Evolutionary conservation across 1,284 basidiomycete genomes (phyloP).

Genomic region (Pseudozyma pruni): DNA sequence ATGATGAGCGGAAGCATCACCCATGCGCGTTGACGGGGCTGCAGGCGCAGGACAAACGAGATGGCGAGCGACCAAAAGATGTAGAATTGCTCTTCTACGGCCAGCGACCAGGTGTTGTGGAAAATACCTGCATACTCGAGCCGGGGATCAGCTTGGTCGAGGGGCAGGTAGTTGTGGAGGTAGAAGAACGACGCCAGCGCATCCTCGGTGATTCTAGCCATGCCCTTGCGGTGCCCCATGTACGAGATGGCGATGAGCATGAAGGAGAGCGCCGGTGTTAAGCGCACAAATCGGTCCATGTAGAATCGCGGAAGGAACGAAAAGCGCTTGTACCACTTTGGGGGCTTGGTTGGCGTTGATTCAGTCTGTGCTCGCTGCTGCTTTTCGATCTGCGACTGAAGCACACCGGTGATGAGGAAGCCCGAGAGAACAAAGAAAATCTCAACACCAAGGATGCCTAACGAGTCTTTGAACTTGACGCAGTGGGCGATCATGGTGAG

Average conservation of each 20-base stretch:
- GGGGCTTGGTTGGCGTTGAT: neutral
- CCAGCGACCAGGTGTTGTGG: constrained; percentile 44
- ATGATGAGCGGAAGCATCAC: constrained; percentile 18
- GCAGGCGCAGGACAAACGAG: constrained; percentile 21
- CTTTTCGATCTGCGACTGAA: constrained; percentile 37
- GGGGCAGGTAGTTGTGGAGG: constrained; percentile 26
- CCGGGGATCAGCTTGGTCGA: constrained; percentile 5
- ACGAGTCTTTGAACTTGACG: constrained; percentile 23
- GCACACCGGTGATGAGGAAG: constrained; percentile 46
- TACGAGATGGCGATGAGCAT: constrained; percentile 16
- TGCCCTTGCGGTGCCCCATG: too few relatives aligned
- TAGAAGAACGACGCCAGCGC: constrained; percentile 27
- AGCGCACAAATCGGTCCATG: constrained; percentile 28
- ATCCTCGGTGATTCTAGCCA: constrained; percentile 16
- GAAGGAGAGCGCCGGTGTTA: constrained; percentile 22
- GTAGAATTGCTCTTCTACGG: constrained; percentile 48
- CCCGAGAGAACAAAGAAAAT: constrained; percentile 44
- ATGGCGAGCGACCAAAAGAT: constrained; percentile 45
- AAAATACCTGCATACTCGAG: constrained; percentile 29
- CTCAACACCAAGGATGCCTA: constrained; percentile 33
- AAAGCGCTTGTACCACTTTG: constrained; percentile 14
- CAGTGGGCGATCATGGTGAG: constrained; percentile 29
- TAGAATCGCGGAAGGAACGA: constrained; percentile 34
- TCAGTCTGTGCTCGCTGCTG: constrained; percentile 7
- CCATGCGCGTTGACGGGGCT: constrained; percentile 9